Evolutionary conservation across 1,284 basidiomycete species (phyloP).

Genomic region (Melampsora larici-populina): DNA sequence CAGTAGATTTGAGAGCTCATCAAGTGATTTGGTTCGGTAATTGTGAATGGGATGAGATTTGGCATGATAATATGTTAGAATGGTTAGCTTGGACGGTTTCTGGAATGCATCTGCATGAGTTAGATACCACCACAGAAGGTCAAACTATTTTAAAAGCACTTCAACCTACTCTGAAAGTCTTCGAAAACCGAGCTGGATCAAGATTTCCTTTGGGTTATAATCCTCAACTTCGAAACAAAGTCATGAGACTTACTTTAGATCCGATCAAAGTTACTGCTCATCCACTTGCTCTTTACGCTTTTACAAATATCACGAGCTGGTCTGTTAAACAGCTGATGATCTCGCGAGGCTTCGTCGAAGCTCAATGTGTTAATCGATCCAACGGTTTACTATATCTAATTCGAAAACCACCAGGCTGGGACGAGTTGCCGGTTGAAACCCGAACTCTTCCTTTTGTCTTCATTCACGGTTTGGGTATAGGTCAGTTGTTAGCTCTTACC

Average conservation of each 20-base stretch:
- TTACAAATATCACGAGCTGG: slow-evolving; percentile 10
- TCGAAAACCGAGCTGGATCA: slow-evolving; percentile 51
- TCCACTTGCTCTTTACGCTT: slow-evolving; percentile 45
- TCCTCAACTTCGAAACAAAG: slow-evolving; percentile 43
- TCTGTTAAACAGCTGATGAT: slow-evolving; percentile 16
- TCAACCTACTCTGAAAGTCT: slow-evolving; percentile 48
- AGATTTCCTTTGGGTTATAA: slow-evolving; percentile 46
- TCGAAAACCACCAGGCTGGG: slow-evolving; percentile 44
- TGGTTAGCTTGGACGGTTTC: slow-evolving; percentile 53
- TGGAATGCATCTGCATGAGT: slow-evolving; percentile 47
- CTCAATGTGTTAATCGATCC: slow-evolving; percentile 8
- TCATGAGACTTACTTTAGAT: slow-evolving; percentile 53
- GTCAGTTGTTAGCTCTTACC: background rate
- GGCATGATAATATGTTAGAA: slow-evolving; percentile 48
- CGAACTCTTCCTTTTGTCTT: slow-evolving; percentile 46
- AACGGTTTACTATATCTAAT: slow-evolving; percentile 49
- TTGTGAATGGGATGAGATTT: slow-evolving; percentile 30
- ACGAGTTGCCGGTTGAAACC: slow-evolving; percentile 37
- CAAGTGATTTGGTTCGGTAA: slow-evolving; percentile 33
- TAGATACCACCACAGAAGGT: slow-evolving; percentile 41
- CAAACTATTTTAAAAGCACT: slow-evolving; percentile 45
- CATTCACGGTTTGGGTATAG: slow-evolving; percentile 31
- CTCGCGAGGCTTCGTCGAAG: background rate
- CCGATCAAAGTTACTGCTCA: slow-evolving; percentile 48
- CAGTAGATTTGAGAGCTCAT: slow-evolving; percentile 14